Percentiles rank a stretch among this genome's conserved stretches.
Evolutionary conservation across 805 yeast genomes (phyloP).

Genomic region (Candida pseudoglaebosa): DNA sequence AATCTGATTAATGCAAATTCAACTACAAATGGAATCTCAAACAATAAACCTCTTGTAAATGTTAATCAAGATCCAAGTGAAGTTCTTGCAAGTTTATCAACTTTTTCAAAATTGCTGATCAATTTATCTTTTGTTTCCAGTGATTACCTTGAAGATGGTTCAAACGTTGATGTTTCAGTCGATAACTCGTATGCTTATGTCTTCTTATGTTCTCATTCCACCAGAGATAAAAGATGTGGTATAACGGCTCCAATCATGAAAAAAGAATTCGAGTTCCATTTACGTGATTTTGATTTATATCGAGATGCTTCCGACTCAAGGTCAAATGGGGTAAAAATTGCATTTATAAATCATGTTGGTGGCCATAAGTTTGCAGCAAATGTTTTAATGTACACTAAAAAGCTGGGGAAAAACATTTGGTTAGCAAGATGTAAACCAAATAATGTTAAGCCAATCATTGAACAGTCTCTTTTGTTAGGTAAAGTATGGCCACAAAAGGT

Average conservation of each 20-base stretch:
- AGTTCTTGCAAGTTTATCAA: constrained; percentile 23
- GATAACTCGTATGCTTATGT: constrained; percentile 43
- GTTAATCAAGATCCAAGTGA: background rate
- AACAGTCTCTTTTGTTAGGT: constrained; percentile 69
- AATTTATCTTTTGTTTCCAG: constrained; percentile 1
- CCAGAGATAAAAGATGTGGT: constrained; percentile 92
- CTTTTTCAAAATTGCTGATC: background rate
- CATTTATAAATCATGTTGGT: constrained; percentile 82
- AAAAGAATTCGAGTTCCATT: constrained; percentile 66
- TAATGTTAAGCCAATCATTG: constrained; percentile 68
- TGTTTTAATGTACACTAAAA: constrained; percentile 65
- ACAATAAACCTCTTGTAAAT: background rate
- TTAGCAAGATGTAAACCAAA: constrained; percentile 79
- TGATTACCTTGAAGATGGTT: constrained; percentile 2
- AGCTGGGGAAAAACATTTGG: constrained; percentile 77
- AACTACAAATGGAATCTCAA: no score
- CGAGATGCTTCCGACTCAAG: constrained; percentile 76
- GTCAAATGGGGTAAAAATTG: constrained; percentile 69
- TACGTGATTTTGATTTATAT: constrained; percentile 66
- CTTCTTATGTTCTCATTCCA: constrained; percentile 81
- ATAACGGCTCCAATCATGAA: constrained; percentile 89
- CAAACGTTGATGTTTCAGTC: constrained; percentile 12
- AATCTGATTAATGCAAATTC: background rate
- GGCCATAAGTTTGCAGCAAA: constrained; percentile 96
- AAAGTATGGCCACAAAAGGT: constrained; percentile 69